Evolutionary conservation across 1,139 yeast species (phyloP).

Genomic region (Blastobotrys buckinghamii): DNA sequence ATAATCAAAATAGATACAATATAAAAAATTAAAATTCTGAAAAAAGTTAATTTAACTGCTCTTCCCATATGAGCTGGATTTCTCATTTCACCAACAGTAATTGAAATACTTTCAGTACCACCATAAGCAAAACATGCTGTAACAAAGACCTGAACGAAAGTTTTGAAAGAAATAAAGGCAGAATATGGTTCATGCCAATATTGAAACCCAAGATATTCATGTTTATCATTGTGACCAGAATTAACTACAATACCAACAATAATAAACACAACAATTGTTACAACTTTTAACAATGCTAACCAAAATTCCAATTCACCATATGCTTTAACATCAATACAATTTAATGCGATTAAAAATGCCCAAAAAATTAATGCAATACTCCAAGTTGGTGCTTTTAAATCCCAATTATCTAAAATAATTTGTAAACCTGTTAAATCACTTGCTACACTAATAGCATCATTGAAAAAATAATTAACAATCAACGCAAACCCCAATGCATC

Average conservation of each 20-base stretch:
- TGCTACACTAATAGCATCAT: constrained; percentile 58
- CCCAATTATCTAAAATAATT: constrained; percentile 56
- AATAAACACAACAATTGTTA: constrained; percentile 50
- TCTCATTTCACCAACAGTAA: constrained; percentile 61
- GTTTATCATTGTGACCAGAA: constrained; percentile 47
- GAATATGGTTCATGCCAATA: constrained; percentile 46
- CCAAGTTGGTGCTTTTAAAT: constrained; percentile 51
- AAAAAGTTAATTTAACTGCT: constrained; percentile 53
- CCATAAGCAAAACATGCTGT: constrained; percentile 66
- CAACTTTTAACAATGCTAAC: constrained; percentile 55
- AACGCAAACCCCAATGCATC: constrained; percentile 61
- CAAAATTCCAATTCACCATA: constrained; percentile 66
- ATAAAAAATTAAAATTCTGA: constrained; percentile 45
- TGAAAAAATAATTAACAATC: constrained; percentile 58
- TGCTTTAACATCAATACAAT: constrained; percentile 49
- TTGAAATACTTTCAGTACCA: constrained; percentile 58
- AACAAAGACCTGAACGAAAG: too few species aligned
- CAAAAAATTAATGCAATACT: constrained; percentile 54
- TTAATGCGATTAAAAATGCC: constrained; percentile 47
- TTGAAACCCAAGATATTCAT: constrained; percentile 44
- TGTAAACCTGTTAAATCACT: constrained; percentile 57
- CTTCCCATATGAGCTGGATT: constrained; percentile 56
- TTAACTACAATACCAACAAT: constrained; percentile 50
- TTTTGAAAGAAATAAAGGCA: constrained; percentile 47
- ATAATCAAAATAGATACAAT: constrained; percentile 42